Evolutionary conservation across 2,329 filamentous ascomycete genomes (phyloP).

Genomic region (Dactylellina drechsleri): DNA sequence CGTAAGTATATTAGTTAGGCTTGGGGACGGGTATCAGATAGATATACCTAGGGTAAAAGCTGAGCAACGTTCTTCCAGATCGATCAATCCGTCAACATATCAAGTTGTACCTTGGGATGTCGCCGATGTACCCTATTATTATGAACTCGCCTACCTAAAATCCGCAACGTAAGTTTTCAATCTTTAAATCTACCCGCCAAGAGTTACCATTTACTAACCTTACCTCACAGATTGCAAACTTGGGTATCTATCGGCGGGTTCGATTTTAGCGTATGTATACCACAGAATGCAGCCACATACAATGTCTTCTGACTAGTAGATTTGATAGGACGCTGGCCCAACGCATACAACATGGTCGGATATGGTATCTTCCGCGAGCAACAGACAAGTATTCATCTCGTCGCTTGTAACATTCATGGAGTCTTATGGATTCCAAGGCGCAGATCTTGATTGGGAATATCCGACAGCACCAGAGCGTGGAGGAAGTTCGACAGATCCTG

Average conservation of each 20-base stretch:
- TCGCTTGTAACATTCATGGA: constrained; percentile 62
- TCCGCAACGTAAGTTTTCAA: constrained; percentile 12
- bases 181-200: background rate
- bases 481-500: constrained; percentile 61
- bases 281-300: too few species aligned
- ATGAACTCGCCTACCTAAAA: constrained; percentile 58
- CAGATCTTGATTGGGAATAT: constrained; percentile 66
- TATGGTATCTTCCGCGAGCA: constrained; percentile 59
- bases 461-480: constrained; percentile 61
- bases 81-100: constrained; percentile 59
- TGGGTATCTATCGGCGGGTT: constrained; percentile 60
- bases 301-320: too few species aligned
- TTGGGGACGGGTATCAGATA: too few species aligned
- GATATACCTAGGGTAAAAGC: background rate
- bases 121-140: constrained; percentile 56
- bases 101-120: constrained; percentile 54
- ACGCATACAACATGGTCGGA: constrained; percentile 59
- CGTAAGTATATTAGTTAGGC: constrained; percentile 26
- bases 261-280: constrained; percentile 58
- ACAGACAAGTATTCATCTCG: constrained; percentile 61
- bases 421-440: constrained; percentile 63
- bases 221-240: constrained; percentile 56
- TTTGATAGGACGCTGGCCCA: constrained; percentile 60
- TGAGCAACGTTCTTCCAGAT: constrained; percentile 5
- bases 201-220: background rate